Base-by-base conservation (phyloP, 2,329 filamentous ascomycete species). In the Trichothecium sympodiale region DNA sequence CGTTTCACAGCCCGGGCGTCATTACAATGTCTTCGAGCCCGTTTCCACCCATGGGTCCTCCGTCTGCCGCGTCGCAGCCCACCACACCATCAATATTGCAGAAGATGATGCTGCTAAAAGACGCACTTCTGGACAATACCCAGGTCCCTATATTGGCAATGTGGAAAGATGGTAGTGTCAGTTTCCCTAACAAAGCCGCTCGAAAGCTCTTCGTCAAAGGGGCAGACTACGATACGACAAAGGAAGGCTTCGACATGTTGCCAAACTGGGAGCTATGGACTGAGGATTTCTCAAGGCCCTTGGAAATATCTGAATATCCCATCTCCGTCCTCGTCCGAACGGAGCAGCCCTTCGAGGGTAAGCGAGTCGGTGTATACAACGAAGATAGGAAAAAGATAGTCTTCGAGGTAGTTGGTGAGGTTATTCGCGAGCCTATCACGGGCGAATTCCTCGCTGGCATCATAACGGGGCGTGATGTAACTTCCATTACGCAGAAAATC, bases 121-220 rank as follows among this genome's bases (percentile, higher is more conserved):
- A 88, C 50, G 81, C 82, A 1, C 65, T 88, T 15, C 60, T 89
- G 6, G 81, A 86, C 49, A 83, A 77, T 28, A 83, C 83, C 17
- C 71, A 76, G 41, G 77, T 84, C 50, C 83, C 83, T 0, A 79
- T 85, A 16, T 62, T 87, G 31, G 79, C 80, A 17, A 83, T 87
- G 76, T 88, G 83, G 83, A 81, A 79, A 49, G 83, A 89, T 44
- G 75, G 80, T 36, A 80, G 74, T 33, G 76, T 86, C 32, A 77
- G 74, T 0, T 77, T 86, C 30, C 78, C 82, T 4, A 89, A 89
- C 48, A 73, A 71, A 45, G 80, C 80, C 4, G 72, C 72, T 10
- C 61, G 69, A 10, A 54, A 59, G 4, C 54, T 80, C n/a, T 65
- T 77, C 40, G 50, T 60, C 17, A 53, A 57, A 8, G 53, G 61